These are phyloP conservation scores for Lippia alba DNA, from an alignment of 305 asterid genomes.

Conservation along the genomic window DNA sequence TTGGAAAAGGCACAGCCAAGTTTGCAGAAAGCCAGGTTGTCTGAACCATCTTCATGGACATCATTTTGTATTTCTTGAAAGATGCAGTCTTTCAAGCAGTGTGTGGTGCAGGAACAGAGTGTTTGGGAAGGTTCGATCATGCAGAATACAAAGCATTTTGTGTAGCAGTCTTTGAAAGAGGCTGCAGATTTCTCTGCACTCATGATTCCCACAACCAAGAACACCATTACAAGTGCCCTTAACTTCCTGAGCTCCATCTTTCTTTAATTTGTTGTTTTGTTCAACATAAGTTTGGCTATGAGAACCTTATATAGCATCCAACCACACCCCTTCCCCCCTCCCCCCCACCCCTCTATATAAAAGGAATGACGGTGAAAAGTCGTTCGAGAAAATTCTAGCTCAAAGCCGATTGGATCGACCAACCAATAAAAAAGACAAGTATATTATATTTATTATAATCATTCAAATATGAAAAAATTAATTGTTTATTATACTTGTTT, in stretches of 20 bases:
- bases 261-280: neutral
- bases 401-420: too few species aligned
- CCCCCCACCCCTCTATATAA: too few species aligned
- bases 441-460: too few species aligned
- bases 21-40: conserved; percentile 71
- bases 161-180: conserved; percentile 84
- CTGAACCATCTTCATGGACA: conserved; percentile 29
- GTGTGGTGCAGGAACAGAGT: conserved; percentile 85
- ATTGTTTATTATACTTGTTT: too few species aligned
- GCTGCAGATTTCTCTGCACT: conserved; percentile 44
- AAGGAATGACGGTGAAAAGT: too few species aligned
- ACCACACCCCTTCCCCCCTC: too few species aligned
- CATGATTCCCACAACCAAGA: conserved; percentile 48
- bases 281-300: conserved; percentile 21
- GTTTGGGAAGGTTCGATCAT: conserved; percentile 83
- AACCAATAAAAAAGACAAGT: too few species aligned
- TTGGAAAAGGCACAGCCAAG: conserved; percentile 86
- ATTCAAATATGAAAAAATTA: too few species aligned
- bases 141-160: conserved; percentile 83
- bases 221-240: conserved; percentile 35
- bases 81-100: conserved; percentile 86
- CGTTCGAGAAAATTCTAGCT: too few species aligned
- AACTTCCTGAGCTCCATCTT: conserved; percentile 38
- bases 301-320: conserved; percentile 12
- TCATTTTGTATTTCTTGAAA: conserved; percentile 46